These are phyloP conservation scores for Quercus wislizeni DNA, from an alignment of 306 rosid species.

Conservation along the genomic window DNA sequence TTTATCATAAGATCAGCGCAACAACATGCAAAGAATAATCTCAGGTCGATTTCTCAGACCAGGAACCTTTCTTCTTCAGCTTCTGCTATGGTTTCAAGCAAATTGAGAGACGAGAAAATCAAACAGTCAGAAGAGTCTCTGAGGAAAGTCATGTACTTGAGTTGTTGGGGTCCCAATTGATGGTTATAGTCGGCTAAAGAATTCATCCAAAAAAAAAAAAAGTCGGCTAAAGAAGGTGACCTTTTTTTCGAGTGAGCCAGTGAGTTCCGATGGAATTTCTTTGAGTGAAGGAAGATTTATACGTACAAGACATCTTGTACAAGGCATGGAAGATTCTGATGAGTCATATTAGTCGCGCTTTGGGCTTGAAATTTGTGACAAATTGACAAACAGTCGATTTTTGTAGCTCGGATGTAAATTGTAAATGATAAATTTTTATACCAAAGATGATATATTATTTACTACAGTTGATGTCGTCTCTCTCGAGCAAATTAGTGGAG, in stretches of 20 bases:
- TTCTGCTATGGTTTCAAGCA: conserved; percentile 26
- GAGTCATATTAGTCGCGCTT: too few species aligned
- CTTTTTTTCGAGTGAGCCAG: not conserved
- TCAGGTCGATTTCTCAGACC: not conserved
- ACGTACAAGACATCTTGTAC: not conserved
- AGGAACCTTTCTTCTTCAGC: conserved; percentile 25
- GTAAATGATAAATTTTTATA: too few species aligned
- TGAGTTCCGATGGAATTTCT: not conserved
- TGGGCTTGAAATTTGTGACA: too few species aligned
- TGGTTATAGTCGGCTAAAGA: not conserved
- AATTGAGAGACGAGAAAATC: conserved; percentile 38
- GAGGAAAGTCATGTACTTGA: conserved; percentile 69
- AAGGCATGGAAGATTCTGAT: not conserved
- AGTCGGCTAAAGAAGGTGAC: not conserved
- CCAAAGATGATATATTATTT: too few species aligned
- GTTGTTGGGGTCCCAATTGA: conserved; percentile 48
- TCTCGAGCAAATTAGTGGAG: too few species aligned
- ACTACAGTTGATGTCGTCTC: too few species aligned
- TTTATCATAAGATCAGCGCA: not conserved
- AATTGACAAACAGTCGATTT: too few species aligned
- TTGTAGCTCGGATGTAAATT: too few species aligned
- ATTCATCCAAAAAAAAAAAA: too few species aligned
- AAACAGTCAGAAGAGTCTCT: conserved; percentile 72
- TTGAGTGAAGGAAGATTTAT: not conserved
- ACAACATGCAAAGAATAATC: not conserved